Percentiles rank a stretch among this genome's conserved stretches.
Evolutionary conservation across 2,329 filamentous ascomycete species (phyloP).

Genomic region (Colletotrichum incanum): DNA sequence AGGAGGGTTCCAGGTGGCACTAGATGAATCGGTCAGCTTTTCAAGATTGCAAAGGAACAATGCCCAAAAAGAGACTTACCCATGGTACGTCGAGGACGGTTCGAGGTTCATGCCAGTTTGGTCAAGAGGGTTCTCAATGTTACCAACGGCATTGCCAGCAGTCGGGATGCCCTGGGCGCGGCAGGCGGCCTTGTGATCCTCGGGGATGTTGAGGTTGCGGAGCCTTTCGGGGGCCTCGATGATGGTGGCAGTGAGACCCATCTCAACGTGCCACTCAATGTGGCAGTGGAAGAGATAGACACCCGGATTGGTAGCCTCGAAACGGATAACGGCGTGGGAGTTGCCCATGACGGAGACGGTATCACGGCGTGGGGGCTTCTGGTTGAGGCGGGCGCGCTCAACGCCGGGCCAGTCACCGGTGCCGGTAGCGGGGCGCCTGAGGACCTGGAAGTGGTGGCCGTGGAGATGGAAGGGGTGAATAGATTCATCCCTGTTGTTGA

Average conservation of each 20-base stretch:
- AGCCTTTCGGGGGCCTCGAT: slow-evolving; percentile 73
- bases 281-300: slow-evolving; percentile 73
- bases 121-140: slow-evolving; percentile 70
- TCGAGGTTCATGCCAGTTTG: slow-evolving; percentile 66
- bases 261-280: slow-evolving; percentile 74
- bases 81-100: slow-evolving; percentile 63
- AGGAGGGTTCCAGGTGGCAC: slow-evolving; percentile 25
- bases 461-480: slow-evolving; percentile 70
- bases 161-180: slow-evolving; percentile 63
- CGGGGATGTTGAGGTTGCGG: slow-evolving; percentile 67
- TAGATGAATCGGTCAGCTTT: slow-evolving; percentile 17
- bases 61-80: slow-evolving; percentile 53
- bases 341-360: slow-evolving; percentile 57
- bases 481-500: slow-evolving; percentile 65
- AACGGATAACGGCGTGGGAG: slow-evolving; percentile 67
- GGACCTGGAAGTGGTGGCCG: slow-evolving; percentile 70
- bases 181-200: slow-evolving; percentile 68
- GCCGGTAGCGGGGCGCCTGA: slow-evolving; percentile 57
- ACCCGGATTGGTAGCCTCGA: slow-evolving; percentile 67
- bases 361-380: slow-evolving; percentile 54
- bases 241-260: slow-evolving; percentile 70
- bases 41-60: not conserved
- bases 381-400: slow-evolving; percentile 48
- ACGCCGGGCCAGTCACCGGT: slow-evolving; percentile 55
- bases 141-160: slow-evolving; percentile 78